Conservation (phyloP, 2,329 filamentous ascomycete genomes). For the Rhexocercosporidium sp. region DNA sequence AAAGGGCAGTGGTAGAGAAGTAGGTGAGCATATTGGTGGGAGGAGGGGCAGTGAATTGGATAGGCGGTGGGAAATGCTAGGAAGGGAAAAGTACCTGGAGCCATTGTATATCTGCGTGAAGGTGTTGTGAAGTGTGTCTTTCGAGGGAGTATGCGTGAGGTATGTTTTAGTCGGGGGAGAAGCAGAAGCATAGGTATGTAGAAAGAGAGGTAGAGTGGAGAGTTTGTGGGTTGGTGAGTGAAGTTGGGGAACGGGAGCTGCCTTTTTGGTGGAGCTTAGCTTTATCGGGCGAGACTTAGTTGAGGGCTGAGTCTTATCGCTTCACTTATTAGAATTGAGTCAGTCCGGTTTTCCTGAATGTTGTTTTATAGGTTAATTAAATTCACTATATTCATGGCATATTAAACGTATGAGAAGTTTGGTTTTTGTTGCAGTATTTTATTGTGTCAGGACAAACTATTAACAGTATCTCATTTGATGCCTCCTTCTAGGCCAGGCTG, state of each 20-base stretch:
- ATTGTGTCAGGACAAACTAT: background rate
- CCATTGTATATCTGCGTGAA: conserved; percentile 36
- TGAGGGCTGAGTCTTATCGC: conserved; percentile 2
- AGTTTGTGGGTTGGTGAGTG: conserved; percentile 9
- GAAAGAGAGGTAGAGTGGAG: background rate
- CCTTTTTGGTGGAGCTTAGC: conserved; percentile 21
- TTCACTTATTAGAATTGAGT: too few relatives aligned
- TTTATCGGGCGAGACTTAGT: conserved; percentile 17
- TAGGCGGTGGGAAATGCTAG: conserved; percentile 12
- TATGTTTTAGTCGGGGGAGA: conserved; percentile 29
- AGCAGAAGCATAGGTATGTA: conserved; percentile 14
- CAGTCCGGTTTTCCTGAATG: background rate
- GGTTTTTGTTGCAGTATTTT: background rate
- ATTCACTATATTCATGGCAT: background rate
- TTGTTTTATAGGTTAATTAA: too few relatives aligned
- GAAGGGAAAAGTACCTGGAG: conserved; percentile 36
- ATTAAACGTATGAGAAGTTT: background rate
- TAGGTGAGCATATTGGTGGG: conserved; percentile 9
- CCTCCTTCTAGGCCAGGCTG: background rate
- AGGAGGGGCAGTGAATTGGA: conserved; percentile 21
- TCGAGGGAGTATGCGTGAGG: conserved; percentile 28
- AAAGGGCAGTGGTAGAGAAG: conserved; percentile 13
- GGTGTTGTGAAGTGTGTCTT: conserved; percentile 25
- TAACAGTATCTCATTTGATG: background rate
- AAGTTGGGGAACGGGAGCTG: conserved; percentile 4